Evolutionary conservation across 306 rosid species (phyloP).

Genomic region (Psophocarpus tetragonolobus): DNA sequence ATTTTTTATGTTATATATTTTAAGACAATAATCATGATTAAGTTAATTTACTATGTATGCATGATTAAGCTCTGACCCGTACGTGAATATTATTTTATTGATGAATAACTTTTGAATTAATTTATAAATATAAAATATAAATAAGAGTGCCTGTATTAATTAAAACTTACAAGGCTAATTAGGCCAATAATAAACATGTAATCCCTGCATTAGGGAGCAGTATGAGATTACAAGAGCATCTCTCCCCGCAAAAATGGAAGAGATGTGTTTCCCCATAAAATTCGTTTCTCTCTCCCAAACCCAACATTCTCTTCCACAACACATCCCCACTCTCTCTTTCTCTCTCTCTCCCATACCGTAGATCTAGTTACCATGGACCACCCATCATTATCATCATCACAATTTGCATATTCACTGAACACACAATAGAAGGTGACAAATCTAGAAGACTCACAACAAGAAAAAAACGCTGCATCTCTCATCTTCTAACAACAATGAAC

Average conservation of each 20-base stretch:
- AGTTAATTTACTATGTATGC: too few relatives aligned
- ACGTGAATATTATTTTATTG: too few relatives aligned
- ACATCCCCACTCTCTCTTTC: background rate
- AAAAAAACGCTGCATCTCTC: background rate
- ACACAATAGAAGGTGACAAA: slow-evolving; percentile 19
- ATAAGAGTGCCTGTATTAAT: too few relatives aligned
- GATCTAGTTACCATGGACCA: slow-evolving; percentile 18
- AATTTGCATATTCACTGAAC: background rate
- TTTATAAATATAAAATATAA: too few relatives aligned
- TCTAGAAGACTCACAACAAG: background rate
- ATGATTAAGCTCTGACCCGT: too few relatives aligned
- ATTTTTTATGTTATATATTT: too few relatives aligned
- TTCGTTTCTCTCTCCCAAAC: slow-evolving; percentile 29
- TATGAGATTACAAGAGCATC: background rate
- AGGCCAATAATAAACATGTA: too few relatives aligned
- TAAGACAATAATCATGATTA: too few relatives aligned
- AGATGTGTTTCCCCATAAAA: slow-evolving; percentile 42
- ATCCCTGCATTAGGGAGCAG: too few relatives aligned
- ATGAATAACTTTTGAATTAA: too few relatives aligned
- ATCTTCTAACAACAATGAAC: background rate
- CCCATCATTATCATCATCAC: too few relatives aligned
- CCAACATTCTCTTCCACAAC: slow-evolving; percentile 20
- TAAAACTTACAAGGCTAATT: too few relatives aligned
- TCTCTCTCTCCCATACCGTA: background rate
- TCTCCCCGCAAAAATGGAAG: slow-evolving; percentile 33